Evolutionary conservation across 108 stramenopile genomes (phyloP), one percentile per base, ranked within the genome.

Genomic region (Fistulifera solaris): DNA sequence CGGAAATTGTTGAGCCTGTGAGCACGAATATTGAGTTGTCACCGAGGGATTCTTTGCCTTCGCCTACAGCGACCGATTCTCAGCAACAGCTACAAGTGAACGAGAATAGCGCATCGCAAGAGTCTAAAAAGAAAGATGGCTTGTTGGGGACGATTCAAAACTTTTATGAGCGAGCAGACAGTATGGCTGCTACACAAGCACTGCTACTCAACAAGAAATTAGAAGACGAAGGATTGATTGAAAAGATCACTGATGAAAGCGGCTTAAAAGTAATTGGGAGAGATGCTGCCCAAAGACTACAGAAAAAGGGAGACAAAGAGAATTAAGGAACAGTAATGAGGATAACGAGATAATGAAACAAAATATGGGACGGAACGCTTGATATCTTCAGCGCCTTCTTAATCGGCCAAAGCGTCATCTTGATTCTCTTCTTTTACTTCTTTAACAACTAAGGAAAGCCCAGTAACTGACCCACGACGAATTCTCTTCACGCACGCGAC

Each of bases 171-270:
- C 64, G 74, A 53, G 90, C 90, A 1, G 90, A 92, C 58, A 73
- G 55, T 39, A 85, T 92, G 82, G 90, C 90, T 4, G 85, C 83
- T 25, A 72, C 76, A 18, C 83, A 92, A 50, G 90, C 90, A 10
- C 62, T 92, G 40, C 44, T 92, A 26, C 62, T 92, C 14, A 92
- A 92, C 56, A 92, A 92, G 65, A 72, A 92, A 58, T 47, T 92
- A 24, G 90, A 92, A 67, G 90, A 92, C 52, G 58, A 61, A 46
- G 90, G 90, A 48, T 43, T 92, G 18, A 27, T 92, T 13, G 90
- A 87, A 15, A 92, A 92, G 66, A 87, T 92, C 45, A 92, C 90
- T 0, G 90, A 92, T 59, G 90, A 87, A 62, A 73, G 74, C 21
- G 90, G 90, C 0, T 55, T 92, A 24, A 78, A 70, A 59, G 90